Base-by-base conservation (phyloP, 2,329 filamentous ascomycete species). In the Tolypocladium pustulatum region DNA sequence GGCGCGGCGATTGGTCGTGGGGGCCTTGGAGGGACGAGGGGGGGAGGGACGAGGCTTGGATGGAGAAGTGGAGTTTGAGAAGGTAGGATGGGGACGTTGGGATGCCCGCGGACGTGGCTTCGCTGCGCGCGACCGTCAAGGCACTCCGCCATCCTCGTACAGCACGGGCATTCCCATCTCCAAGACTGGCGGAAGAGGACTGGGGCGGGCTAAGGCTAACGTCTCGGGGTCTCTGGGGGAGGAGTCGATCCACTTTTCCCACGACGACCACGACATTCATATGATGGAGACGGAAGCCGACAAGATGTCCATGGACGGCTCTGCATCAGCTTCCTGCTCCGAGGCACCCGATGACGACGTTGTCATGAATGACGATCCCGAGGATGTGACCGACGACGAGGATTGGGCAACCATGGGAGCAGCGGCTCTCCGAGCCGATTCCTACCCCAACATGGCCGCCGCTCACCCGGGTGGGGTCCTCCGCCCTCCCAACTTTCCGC, bases 21-120 rank as follows among this genome's bases (percentile, higher is more conserved):
- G 88, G 60, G 93, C 92, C 61, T 76, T 97, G 64, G 93, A 97
- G 76, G 89, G 89, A 66, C 87, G 89, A 66, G 82, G 82, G 65
- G 82, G 82, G 62, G 81, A 85, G 63, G 80, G 81, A 60, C 84
- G 85, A 61, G 82, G 83, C 59, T 70, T 82, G 61, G 79, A 86
- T 62, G 86, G 87, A 64, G 86, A 90, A 65, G 87, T 94, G 67
- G 81, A 87, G 69, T 97, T 96, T 70, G 89, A 95, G 73, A 97
- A 97, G 79, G 91, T 97, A 60, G 93, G 93, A 69, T 97, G 93
- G 93, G 94, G 94, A 60, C 86, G 91, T 64, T 99, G 93, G 93
- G 89, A 95, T 73, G 94, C 92, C 61, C 86, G 86, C 69, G 81
- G 84, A 70, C 85, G 85, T 66, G 89, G 87, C 58, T 83, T 89